Percentiles rank a stretch among this genome's conserved stretches.
phyloP scores from a whole-genome alignment of 345 rosid genomes.

The Lepidium sativum region DNA sequence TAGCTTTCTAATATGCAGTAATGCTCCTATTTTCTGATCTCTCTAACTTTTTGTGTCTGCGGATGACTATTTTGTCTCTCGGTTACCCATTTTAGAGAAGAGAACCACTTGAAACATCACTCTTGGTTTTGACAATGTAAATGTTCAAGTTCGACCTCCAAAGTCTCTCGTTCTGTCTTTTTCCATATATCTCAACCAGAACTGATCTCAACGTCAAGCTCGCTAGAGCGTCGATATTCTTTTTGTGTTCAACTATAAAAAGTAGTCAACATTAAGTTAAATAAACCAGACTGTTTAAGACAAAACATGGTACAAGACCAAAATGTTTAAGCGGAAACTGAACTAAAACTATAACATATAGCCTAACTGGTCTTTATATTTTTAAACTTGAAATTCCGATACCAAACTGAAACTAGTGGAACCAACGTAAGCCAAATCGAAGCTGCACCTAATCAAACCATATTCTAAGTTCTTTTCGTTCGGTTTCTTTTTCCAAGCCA shows the following conservation, averaged over 20 bases:
- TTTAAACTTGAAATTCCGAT: not conserved
- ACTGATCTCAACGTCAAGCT: too few relatives aligned
- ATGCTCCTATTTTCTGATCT: not conserved
- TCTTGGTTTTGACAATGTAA: not conserved
- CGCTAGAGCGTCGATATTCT: not conserved
- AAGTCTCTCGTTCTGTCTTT: too few relatives aligned
- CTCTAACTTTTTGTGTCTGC: not conserved
- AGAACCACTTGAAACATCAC: not conserved
- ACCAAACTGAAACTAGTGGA: too few relatives aligned
- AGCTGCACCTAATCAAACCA: too few relatives aligned
- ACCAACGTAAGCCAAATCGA: too few relatives aligned
- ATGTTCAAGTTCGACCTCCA: too few relatives aligned
- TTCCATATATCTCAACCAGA: too few relatives aligned
- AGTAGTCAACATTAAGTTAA: not conserved
- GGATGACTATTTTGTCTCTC: constrained; percentile 77
- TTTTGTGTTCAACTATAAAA: not conserved
- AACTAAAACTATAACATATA: not conserved
- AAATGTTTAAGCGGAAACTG: not conserved
- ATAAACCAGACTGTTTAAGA: too few relatives aligned
- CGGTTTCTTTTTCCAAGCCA: too few relatives aligned
- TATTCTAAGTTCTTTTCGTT: too few relatives aligned
- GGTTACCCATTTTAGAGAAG: constrained; percentile 66
- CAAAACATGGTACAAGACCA: too few relatives aligned
- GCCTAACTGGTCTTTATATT: not conserved
- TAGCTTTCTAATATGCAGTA: not conserved